Evolutionary conservation across 768 basidiomycete genomes (phyloP).

Genomic region (Suillus cothurnatus): DNA sequence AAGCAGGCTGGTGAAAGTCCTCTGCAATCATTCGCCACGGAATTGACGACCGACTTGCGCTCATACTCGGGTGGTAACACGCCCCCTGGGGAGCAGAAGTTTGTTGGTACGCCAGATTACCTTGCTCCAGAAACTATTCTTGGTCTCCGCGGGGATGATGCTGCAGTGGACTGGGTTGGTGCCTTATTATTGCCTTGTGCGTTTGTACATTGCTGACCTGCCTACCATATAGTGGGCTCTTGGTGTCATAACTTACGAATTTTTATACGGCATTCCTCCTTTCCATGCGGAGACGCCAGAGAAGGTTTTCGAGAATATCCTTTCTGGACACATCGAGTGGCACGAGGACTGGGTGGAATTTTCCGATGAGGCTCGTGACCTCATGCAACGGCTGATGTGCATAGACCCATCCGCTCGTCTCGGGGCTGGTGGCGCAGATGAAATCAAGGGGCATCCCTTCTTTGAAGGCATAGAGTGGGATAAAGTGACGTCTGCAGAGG

Average conservation of each 20-base stretch:
- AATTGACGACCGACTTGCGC: constrained; percentile 79
- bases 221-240: constrained; percentile 82
- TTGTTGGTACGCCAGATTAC: constrained; percentile 98
- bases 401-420: constrained; percentile 79
- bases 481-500: constrained; percentile 83
- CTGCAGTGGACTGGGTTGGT: constrained; percentile 93
- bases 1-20: constrained; percentile 70
- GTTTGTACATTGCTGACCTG: constrained; percentile 15
- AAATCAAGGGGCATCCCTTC: constrained; percentile 92
- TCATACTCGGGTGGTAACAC: constrained; percentile 66
- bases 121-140: constrained; percentile 95
- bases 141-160: constrained; percentile 93
- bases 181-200: constrained; percentile 20
- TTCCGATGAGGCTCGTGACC: constrained; percentile 83
- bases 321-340: constrained; percentile 94
- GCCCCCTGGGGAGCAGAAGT: constrained; percentile 86
- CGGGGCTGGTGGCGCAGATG: constrained; percentile 84
- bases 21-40: constrained; percentile 83
- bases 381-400: constrained; percentile 86
- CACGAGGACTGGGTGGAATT: constrained; percentile 91
- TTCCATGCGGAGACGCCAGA: constrained; percentile 98
- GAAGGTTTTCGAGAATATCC: constrained; percentile 97
- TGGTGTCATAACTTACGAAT: constrained; percentile 98
- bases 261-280: constrained; percentile 94
- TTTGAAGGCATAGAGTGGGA: constrained; percentile 93